Conservation (phyloP, 1,139 yeast species). For the Citeromyces siamensis region DNA sequence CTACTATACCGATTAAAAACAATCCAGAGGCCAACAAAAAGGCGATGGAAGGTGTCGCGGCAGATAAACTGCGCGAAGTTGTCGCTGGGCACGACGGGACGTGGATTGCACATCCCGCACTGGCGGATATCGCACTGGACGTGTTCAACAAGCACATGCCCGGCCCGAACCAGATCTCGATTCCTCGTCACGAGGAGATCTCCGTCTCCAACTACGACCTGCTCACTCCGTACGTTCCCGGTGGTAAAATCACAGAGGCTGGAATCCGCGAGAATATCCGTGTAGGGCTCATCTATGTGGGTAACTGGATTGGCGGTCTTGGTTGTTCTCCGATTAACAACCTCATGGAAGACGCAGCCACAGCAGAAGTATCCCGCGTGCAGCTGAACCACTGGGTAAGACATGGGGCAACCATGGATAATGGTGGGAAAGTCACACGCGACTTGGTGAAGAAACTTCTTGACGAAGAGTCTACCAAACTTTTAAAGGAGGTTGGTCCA, state of each 20-base stretch:
- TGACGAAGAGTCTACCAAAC: conserved; percentile 49
- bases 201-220: conserved; percentile 43
- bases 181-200: conserved; percentile 30
- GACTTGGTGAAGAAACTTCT: conserved; percentile 43
- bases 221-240: conserved; percentile 50
- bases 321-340: conserved; percentile 82
- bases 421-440: conserved; percentile 42
- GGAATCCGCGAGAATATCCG: conserved; percentile 63
- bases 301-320: conserved; percentile 73
- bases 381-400: conserved; percentile 80
- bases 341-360: conserved; percentile 83
- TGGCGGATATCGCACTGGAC: conserved; percentile 63
- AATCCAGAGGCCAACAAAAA: conserved; percentile 50
- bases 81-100: conserved; percentile 71
- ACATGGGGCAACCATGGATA: conserved; percentile 52
- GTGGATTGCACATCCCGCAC: conserved; percentile 77
- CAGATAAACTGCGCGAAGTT: conserved; percentile 67
- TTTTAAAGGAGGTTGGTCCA: conserved; percentile 37
- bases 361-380: conserved; percentile 77
- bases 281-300: conserved; percentile 71
- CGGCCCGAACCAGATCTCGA: conserved; percentile 66
- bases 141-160: conserved; percentile 77
- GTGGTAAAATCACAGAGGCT: conserved; percentile 45
- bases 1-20: conserved; percentile 66
- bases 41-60: conserved; percentile 62